These are phyloP conservation scores for Platanthera zijinensis DNA, from an alignment of 106 monocot genomes.

Conservation along the genomic window DNA sequence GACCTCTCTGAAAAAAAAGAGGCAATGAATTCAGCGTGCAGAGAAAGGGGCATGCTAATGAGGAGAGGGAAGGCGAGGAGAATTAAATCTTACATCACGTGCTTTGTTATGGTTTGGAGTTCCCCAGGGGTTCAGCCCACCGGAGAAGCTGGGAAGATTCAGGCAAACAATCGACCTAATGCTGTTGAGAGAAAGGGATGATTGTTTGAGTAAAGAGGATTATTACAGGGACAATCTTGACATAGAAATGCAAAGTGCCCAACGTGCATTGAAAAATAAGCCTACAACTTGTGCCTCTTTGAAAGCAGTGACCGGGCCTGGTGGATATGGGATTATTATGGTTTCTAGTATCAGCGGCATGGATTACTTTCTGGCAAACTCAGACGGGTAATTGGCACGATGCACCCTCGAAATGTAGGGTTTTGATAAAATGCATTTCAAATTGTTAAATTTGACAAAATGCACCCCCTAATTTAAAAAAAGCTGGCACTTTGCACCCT, in stretches of 20 bases:
- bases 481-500: too few relatives aligned
- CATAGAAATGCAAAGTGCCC: neutral
- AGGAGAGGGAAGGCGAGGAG: neutral
- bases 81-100: conserved; percentile 48
- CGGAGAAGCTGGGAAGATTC: conserved; percentile 94
- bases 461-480: too few relatives aligned
- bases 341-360: too few relatives aligned
- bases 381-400: too few relatives aligned
- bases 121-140: conserved; percentile 99
- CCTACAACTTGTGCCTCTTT: too few relatives aligned
- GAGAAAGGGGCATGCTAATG: neutral
- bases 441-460: too few relatives aligned
- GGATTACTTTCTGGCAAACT: too few relatives aligned
- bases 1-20: conserved; percentile 34
- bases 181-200: conserved; percentile 29
- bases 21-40: neutral
- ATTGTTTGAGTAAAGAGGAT: neutral
- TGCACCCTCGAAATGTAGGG: too few relatives aligned
- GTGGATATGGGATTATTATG: too few relatives aligned
- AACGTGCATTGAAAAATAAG: too few relatives aligned
- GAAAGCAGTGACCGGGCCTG: too few relatives aligned
- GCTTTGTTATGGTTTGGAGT: conserved; percentile 49
- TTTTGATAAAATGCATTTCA: too few relatives aligned
- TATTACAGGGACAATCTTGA: neutral
- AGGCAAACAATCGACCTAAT: conserved; percentile 86